Evolutionary conservation across 768 basidiomycete genomes (phyloP).

Genomic region (Rhodotorula sphaerocarpa): DNA sequence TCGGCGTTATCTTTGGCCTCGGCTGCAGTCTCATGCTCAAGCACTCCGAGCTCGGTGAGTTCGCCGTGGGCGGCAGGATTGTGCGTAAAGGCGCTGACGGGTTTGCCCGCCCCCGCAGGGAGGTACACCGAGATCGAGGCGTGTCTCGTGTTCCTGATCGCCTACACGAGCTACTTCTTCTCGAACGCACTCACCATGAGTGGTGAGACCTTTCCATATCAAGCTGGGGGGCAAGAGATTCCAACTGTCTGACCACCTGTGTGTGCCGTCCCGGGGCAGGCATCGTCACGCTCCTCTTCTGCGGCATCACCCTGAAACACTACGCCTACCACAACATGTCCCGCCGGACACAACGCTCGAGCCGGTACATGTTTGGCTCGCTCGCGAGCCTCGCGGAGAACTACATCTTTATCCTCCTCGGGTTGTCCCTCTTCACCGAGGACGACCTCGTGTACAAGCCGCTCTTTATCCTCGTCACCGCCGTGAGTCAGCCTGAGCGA

Average conservation of each 20-base stretch:
- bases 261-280: conserved; percentile 45
- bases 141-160: conserved; percentile 87
- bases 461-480: conserved; percentile 83
- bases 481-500: conserved; percentile 45
- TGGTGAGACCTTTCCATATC: conserved; percentile 42
- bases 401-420: conserved; percentile 99
- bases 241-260: not conserved
- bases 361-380: conserved; percentile 89
- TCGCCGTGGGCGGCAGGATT: conserved; percentile 19
- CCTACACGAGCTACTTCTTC: conserved; percentile 97
- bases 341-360: conserved; percentile 79
- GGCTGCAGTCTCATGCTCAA: conserved; percentile 86
- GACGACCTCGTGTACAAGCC: conserved; percentile 77
- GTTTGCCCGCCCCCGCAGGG: not conserved
- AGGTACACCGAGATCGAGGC: conserved; percentile 85
- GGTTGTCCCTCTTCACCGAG: conserved; percentile 77
- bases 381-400: conserved; percentile 94
- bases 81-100: too few relatives aligned
- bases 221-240: conserved; percentile 41
- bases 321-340: conserved; percentile 99
- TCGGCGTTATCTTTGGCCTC: conserved; percentile 86
- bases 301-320: conserved; percentile 97
- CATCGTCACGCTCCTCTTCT: conserved; percentile 94
- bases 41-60: conserved; percentile 70
- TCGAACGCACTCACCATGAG: conserved; percentile 85